These are phyloP conservation scores for Olyra latifolia DNA, from an alignment of 176 grass and related monocot species.

Conservation along the genomic window DNA sequence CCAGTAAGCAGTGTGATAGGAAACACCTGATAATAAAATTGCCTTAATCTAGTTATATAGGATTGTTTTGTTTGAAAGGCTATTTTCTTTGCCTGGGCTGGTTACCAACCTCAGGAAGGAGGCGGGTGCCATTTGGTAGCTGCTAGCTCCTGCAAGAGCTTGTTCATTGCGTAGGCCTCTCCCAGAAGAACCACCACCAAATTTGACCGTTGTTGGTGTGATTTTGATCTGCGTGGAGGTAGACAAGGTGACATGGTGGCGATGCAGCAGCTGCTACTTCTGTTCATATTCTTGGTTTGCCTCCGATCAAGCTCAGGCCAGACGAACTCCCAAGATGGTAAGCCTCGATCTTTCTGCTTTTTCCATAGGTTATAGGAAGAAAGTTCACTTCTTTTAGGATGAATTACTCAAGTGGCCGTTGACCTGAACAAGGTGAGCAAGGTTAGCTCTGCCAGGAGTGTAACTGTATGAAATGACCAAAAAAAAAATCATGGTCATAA, in stretches of 20 bases:
- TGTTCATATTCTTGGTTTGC: slow-evolving; percentile 51
- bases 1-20: slow-evolving; percentile 4
- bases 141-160: slow-evolving; percentile 12
- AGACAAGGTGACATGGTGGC: background rate
- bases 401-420: background rate
- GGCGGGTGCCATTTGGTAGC: background rate
- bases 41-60: slow-evolving; percentile 24
- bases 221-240: slow-evolving; percentile 7
- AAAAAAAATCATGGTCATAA: slow-evolving; percentile 1
- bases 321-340: slow-evolving; percentile 81
- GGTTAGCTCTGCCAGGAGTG: slow-evolving; percentile 14
- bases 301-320: slow-evolving; percentile 38
- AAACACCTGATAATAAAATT: background rate
- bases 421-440: background rate
- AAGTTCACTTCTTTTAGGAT: slow-evolving; percentile 2
- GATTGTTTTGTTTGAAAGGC: slow-evolving; percentile 12
- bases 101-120: slow-evolving; percentile 33
- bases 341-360: slow-evolving; percentile 29
- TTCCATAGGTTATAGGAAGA: slow-evolving; percentile 3
- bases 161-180: slow-evolving; percentile 21
- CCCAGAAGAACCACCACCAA: slow-evolving; percentile 7
- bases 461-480: background rate
- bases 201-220: background rate
- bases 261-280: slow-evolving; percentile 45
- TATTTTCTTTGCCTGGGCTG: slow-evolving; percentile 19